Conservation (phyloP, 2,329 filamentous ascomycete species). For the Colletotrichum sublineola region DNA sequence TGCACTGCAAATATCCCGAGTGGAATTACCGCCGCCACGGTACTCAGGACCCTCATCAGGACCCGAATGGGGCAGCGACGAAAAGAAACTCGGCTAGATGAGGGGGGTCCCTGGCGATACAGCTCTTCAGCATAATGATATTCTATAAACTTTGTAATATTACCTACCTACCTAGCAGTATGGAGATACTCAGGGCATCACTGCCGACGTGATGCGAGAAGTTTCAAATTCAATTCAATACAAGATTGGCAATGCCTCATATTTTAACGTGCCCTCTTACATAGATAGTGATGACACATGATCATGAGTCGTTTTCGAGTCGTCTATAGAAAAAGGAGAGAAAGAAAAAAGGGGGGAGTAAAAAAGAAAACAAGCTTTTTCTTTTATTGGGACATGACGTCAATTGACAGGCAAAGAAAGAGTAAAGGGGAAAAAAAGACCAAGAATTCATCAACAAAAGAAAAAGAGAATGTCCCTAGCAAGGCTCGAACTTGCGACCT, state of each 20-base stretch:
- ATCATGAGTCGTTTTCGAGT: background rate
- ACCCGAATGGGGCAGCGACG: constrained; percentile 33
- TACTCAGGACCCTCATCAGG: constrained; percentile 26
- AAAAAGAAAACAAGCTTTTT: too few relatives aligned
- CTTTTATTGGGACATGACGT: too few relatives aligned
- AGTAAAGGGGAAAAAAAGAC: too few relatives aligned
- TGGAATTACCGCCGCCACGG: constrained; percentile 38
- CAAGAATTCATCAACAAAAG: too few relatives aligned
- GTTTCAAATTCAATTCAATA: constrained; percentile 11
- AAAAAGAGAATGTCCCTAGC: constrained; percentile 32
- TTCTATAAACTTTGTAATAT: constrained; percentile 34
- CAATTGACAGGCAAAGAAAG: too few relatives aligned
- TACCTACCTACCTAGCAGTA: background rate
- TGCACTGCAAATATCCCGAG: constrained; percentile 38
- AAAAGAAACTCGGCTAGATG: constrained; percentile 34
- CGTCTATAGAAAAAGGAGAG: background rate
- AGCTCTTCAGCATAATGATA: constrained; percentile 40
- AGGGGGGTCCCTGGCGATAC: constrained; percentile 18
- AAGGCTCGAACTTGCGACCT: constrained; percentile 42
- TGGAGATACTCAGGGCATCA: constrained; percentile 29
- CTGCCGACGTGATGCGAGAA: constrained; percentile 22
- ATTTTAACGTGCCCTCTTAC: background rate
- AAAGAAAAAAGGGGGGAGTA: background rate
- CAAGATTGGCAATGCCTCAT: background rate
- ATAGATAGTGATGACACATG: background rate